These are phyloP conservation scores for Leptographium galeiforme DNA, from an alignment of 2,329 filamentous ascomycete genomes.

Conservation along the genomic window DNA sequence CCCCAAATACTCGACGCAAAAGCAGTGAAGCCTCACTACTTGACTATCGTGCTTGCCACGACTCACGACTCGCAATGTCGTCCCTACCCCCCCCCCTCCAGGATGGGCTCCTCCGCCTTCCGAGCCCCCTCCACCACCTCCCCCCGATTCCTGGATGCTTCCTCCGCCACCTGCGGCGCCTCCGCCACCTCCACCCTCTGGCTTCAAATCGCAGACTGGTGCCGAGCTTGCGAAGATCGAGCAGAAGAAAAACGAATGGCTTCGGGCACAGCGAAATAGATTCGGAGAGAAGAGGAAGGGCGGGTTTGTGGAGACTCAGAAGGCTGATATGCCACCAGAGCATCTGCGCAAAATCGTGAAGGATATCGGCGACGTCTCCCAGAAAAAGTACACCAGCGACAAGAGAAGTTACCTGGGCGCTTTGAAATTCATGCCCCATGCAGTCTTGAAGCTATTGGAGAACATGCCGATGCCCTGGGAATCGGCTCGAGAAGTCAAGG, in stretches of 20 bases:
- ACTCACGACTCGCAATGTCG: conserved; percentile 7
- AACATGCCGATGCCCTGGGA: conserved; percentile 99
- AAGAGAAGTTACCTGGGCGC: conserved; percentile 96
- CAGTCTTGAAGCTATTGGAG: conserved; percentile 89
- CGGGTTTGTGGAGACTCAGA: conserved; percentile 94
- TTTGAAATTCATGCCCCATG: conserved; percentile 98
- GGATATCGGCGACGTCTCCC: conserved; percentile 97
- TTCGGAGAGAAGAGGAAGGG: conserved; percentile 96
- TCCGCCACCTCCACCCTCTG: conserved; percentile 66
- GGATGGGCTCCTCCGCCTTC: conserved; percentile 38
- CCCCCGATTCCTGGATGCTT: conserved; percentile 27
- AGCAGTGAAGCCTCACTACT: not conserved
- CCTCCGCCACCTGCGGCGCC: conserved; percentile 42
- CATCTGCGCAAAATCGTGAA: conserved; percentile 96
- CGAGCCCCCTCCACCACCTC: conserved; percentile 37
- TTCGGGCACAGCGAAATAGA: conserved; percentile 76
- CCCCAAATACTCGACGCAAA: not conserved
- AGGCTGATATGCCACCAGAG: conserved; percentile 96
- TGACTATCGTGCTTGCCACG: not conserved
- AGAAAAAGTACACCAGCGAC: conserved; percentile 98
- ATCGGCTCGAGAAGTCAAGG: conserved; percentile 88
- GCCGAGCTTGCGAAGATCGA: conserved; percentile 87
- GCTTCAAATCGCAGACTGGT: conserved; percentile 68
- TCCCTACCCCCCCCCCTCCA: conserved; percentile 34
- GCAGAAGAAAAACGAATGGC: conserved; percentile 98